phyloP scores from a whole-genome alignment of 2,329 filamentous ascomycete genomes.

The Basipetospora sp. region DNA sequence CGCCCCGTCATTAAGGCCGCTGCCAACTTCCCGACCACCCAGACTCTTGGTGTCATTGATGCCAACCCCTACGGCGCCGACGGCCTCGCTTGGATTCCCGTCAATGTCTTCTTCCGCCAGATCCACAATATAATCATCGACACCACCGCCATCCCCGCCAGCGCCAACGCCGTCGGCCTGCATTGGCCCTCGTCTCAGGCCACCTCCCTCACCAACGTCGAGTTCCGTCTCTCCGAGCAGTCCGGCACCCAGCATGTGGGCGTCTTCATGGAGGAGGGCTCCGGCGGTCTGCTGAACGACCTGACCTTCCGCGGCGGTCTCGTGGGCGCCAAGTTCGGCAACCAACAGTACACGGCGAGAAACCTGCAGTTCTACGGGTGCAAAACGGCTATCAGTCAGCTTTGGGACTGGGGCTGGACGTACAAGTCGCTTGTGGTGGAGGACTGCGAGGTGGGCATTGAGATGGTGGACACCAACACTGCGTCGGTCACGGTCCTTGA shows the following conservation, averaged over 20 bases:
- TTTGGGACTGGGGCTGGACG: conserved; percentile 66
- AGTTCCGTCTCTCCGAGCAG: conserved; percentile 34
- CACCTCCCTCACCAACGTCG: conserved; percentile 43
- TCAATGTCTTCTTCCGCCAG: conserved; percentile 46
- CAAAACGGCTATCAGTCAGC: conserved; percentile 52
- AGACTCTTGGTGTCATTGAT: conserved; percentile 31
- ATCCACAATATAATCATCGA: conserved; percentile 44
- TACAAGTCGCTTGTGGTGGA: conserved; percentile 52
- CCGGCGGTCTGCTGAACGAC: conserved; percentile 53
- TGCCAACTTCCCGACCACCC: conserved; percentile 25
- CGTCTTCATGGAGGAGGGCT: conserved; percentile 49
- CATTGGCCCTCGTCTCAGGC: conserved; percentile 57
- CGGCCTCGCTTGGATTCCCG: conserved; percentile 34
- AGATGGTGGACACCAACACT: conserved; percentile 50
- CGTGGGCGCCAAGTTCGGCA: conserved; percentile 42
- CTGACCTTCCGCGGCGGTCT: conserved; percentile 56
- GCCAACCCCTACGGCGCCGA: conserved; percentile 29
- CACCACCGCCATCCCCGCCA: conserved; percentile 32
- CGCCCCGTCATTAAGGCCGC: conserved; percentile 42
- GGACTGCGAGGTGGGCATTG: conserved; percentile 50
- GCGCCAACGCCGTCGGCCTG: conserved; percentile 36
- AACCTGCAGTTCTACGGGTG: conserved; percentile 52
- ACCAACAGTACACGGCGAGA: conserved; percentile 58
- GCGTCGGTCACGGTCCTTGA: conserved; percentile 65
- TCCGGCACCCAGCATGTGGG: conserved; percentile 36